A percentile compares a stretch with the other conserved stretches of the same genome.
These are phyloP conservation scores for Mucor sp. DNA, from an alignment of 371 early-diverging fungal genomes.

Conservation along the genomic window DNA sequence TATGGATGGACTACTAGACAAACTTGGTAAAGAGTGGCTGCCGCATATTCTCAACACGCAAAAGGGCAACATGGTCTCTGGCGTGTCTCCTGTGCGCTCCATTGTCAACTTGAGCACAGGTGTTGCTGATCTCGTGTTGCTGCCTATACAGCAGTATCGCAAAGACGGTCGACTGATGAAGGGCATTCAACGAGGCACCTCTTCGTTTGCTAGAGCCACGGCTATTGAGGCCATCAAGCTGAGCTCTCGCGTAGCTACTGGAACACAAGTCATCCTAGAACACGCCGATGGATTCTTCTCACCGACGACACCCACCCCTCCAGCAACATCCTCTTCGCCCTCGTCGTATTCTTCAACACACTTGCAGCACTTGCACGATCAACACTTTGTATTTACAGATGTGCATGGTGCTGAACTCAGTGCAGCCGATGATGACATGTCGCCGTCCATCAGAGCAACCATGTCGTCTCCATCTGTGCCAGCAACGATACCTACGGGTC, in stretches of 20 bases:
- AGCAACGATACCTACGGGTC: background rate
- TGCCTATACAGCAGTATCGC: slow-evolving; percentile 94
- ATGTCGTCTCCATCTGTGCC: background rate
- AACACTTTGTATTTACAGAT: slow-evolving; percentile 21
- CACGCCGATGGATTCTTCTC: slow-evolving; percentile 84
- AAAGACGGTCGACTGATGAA: slow-evolving; percentile 89
- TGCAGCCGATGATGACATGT: background rate
- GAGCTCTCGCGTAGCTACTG: slow-evolving; percentile 87
- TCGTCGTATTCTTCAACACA: background rate
- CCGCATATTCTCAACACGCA: slow-evolving; percentile 91
- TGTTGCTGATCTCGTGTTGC: slow-evolving; percentile 87
- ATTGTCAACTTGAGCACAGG: slow-evolving; percentile 90
- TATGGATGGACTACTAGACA: slow-evolving; percentile 56
- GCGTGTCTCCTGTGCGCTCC: slow-evolving; percentile 89
- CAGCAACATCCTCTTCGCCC: background rate
- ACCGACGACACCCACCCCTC: background rate
- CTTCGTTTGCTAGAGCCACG: slow-evolving; percentile 87
- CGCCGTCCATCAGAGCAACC: background rate
- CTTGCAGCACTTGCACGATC: background rate
- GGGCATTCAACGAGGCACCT: slow-evolving; percentile 84
- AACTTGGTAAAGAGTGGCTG: slow-evolving; percentile 78
- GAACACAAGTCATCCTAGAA: slow-evolving; percentile 88
- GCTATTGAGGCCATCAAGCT: slow-evolving; percentile 90
- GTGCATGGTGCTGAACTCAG: slow-evolving; percentile 3
- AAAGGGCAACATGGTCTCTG: slow-evolving; percentile 85